These are phyloP conservation scores for Silene vulgaris DNA, from an alignment of 179 eudicot species.

Conservation along the genomic window DNA sequence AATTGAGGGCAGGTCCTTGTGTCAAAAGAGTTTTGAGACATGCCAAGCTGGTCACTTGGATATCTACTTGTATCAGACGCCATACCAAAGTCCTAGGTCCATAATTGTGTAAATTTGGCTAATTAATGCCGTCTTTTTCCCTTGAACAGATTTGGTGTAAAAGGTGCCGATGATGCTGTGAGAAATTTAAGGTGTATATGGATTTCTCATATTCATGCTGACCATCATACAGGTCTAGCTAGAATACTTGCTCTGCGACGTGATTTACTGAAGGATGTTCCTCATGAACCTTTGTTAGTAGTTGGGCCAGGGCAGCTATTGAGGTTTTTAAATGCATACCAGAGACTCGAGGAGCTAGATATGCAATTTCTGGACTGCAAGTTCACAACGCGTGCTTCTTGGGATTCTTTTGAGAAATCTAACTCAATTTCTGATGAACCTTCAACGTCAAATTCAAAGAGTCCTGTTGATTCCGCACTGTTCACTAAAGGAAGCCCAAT, in stretches of 20 bases:
- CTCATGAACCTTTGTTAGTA: conserved; percentile 77
- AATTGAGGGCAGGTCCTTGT: no score
- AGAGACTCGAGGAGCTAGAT: conserved; percentile 76
- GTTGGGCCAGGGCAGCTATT: conserved; percentile 75
- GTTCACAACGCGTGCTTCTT: conserved; percentile 62
- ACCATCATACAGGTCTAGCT: conserved; percentile 93
- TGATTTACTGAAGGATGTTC: conserved; percentile 54
- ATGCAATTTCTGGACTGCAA: conserved; percentile 82
- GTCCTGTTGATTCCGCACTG: conserved; percentile 35
- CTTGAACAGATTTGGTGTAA: conserved; percentile 62
- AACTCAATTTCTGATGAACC: conserved; percentile 31
- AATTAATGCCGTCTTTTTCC: conserved; percentile 2
- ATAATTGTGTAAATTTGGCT: conserved; percentile 7
- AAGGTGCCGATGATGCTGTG: conserved; percentile 84
- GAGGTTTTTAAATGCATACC: conserved; percentile 77
- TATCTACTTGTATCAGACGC: no score
- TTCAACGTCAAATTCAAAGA: conserved; percentile 17
- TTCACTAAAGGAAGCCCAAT: conserved; percentile 67
- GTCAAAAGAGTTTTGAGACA: no score
- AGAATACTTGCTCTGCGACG: conserved; percentile 86
- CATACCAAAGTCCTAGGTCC: neutral
- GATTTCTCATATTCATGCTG: conserved; percentile 98
- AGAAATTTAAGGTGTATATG: conserved; percentile 66
- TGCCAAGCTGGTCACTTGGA: no score
- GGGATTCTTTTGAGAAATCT: conserved; percentile 38